Conservation (phyloP, 345 rosid genomes). For the Erucastrum elatum region DNA sequence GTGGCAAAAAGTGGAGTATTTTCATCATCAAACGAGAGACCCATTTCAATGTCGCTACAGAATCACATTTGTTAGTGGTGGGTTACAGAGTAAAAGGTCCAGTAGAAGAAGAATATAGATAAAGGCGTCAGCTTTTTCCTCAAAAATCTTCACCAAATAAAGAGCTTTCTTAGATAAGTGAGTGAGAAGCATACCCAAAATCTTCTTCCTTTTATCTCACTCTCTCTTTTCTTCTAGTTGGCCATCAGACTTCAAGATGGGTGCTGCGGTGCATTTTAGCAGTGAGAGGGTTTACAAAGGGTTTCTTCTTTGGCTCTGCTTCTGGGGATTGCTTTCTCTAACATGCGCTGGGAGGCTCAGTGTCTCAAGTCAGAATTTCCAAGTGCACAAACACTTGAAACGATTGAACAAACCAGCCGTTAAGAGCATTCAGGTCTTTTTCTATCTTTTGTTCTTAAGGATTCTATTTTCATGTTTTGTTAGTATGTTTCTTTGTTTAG, state of each 20-base stretch:
- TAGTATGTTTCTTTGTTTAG: too few species aligned
- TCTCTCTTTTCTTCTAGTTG: conserved; percentile 12
- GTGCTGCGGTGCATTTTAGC: conserved; percentile 41
- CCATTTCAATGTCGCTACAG: conserved; percentile 40
- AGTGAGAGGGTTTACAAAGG: conserved; percentile 32
- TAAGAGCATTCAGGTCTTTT: conserved; percentile 63
- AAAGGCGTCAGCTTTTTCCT: conserved; percentile 35
- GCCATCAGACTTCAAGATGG: conserved; percentile 32
- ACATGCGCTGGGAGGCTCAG: conserved; percentile 59
- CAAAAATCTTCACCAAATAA: conserved; percentile 8
- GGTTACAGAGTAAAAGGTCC: conserved; percentile 29
- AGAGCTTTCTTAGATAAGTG: conserved; percentile 5
- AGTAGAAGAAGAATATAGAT: conserved; percentile 17
- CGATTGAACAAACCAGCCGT: conserved; percentile 82
- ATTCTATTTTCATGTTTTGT: too few species aligned
- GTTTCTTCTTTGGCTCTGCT: conserved; percentile 44
- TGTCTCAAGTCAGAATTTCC: conserved; percentile 61
- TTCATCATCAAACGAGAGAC: conserved; percentile 42
- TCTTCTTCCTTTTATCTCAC: conserved; percentile 6
- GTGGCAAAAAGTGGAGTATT: conserved; percentile 25
- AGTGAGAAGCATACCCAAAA: conserved; percentile 23
- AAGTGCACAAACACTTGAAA: conserved; percentile 79
- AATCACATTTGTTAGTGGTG: conserved; percentile 38
- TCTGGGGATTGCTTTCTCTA: conserved; percentile 50
- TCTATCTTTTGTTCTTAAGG: too few species aligned